Percentiles rank a stretch among this genome's conserved stretches.
phyloP scores from a whole-genome alignment of 2,329 filamentous ascomycete species.

The Pseudogymnoascus sp. region DNA sequence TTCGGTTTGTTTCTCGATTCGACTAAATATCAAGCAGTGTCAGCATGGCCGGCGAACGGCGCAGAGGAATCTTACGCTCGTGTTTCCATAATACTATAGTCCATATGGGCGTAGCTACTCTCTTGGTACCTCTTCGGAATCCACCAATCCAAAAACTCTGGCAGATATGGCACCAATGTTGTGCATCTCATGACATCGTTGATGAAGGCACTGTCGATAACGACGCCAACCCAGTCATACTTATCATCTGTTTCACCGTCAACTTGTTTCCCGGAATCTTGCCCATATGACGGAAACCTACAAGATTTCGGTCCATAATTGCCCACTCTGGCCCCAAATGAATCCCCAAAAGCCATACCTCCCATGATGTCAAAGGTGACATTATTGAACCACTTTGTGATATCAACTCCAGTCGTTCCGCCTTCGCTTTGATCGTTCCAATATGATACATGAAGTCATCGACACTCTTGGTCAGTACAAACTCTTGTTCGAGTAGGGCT shows the following conservation, averaged over 20 bases:
- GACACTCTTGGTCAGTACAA: conserved; percentile 14
- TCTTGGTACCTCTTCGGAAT: not conserved
- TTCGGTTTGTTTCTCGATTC: not conserved
- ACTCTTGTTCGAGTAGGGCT: conserved; percentile 18
- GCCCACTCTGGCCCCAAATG: conserved; percentile 18
- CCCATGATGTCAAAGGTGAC: conserved; percentile 32
- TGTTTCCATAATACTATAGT: not conserved
- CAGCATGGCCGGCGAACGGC: not conserved
- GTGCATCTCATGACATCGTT: conserved; percentile 19
- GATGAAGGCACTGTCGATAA: conserved; percentile 18
- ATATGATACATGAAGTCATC: conserved; percentile 13
- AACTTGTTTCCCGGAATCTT: not conserved
- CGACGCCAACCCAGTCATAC: conserved; percentile 19
- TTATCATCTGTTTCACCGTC: conserved; percentile 13
- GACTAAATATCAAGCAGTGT: not conserved
- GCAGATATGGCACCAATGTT: not conserved
- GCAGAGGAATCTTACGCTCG: not conserved
- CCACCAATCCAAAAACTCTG: not conserved
- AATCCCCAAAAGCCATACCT: conserved; percentile 28
- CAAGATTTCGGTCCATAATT: not conserved
- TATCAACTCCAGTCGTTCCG: conserved; percentile 9
- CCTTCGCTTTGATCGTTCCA: not conserved
- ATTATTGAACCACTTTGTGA: conserved; percentile 21
- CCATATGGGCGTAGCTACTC: conserved; percentile 1
- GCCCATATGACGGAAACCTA: not conserved